phyloP scores from a whole-genome alignment of 495 filamentous ascomycete species.

The Rhypophila decipiens region DNA sequence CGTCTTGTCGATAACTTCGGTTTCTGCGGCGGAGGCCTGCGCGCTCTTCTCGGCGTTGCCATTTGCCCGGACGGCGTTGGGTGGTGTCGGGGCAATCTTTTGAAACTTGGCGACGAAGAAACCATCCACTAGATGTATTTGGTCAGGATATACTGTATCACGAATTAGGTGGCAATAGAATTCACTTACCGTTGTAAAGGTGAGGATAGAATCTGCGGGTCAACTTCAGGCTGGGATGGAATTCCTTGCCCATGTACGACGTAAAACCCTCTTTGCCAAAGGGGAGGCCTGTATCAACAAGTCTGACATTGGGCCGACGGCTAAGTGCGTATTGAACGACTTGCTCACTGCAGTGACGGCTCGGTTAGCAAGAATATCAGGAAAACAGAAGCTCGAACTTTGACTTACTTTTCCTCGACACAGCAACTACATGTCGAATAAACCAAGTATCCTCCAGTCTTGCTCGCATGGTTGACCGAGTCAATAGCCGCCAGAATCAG shows the following conservation, averaged over 20 bases:
- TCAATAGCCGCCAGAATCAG: constrained; percentile 90
- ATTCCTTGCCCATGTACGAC: constrained; percentile 79
- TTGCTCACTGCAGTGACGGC: constrained; percentile 81
- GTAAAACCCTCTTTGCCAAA: constrained; percentile 92
- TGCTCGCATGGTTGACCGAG: constrained; percentile 57
- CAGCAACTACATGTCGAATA: constrained; percentile 71
- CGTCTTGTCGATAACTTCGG: constrained; percentile 43
- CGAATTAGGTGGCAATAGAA: background rate
- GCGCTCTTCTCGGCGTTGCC: constrained; percentile 30
- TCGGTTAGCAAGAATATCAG: constrained; percentile 71
- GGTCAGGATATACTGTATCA: background rate
- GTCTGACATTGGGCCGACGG: constrained; percentile 85
- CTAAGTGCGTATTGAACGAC: constrained; percentile 89
- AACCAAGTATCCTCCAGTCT: constrained; percentile 90
- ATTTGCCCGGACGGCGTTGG: constrained; percentile 41
- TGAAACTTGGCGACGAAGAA: constrained; percentile 98
- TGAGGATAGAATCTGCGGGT: constrained; percentile 92
- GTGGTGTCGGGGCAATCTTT: constrained; percentile 73
- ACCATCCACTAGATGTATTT: constrained; percentile 58
- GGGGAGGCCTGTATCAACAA: constrained; percentile 88
- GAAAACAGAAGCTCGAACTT: background rate
- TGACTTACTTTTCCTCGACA: constrained; percentile 28
- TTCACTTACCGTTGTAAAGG: constrained; percentile 59
- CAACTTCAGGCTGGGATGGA: constrained; percentile 76
- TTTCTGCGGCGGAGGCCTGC: constrained; percentile 15